A percentile compares a stretch with the other conserved stretches of the same genome.
Conservation (phyloP, 768 basidiomycete species). For the Lenzites betulinus region DNA sequence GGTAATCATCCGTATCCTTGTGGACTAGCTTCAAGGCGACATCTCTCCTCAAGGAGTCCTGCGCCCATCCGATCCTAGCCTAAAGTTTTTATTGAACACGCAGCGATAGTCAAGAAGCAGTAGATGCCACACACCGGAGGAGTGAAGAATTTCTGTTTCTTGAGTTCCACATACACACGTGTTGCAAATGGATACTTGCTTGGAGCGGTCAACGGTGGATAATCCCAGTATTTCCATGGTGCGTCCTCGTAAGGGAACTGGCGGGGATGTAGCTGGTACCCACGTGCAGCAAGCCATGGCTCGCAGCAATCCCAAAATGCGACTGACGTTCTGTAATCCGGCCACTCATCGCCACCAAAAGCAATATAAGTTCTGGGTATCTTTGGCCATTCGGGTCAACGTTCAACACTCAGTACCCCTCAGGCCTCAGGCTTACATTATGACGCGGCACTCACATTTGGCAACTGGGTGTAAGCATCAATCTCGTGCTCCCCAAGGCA, state of each 20-base stretch:
- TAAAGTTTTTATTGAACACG: too few species aligned
- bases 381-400: too few species aligned
- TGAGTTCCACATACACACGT: background rate
- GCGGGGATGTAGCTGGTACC: background rate
- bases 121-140: background rate
- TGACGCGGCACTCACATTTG: too few species aligned
- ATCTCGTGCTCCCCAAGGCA: too few species aligned
- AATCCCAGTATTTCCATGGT: background rate
- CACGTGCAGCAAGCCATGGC: background rate
- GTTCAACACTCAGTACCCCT: too few species aligned
- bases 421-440: too few species aligned
- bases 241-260: background rate
- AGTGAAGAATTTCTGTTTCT: background rate
- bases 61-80: background rate
- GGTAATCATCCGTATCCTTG: background rate
- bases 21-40: background rate
- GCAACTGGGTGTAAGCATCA: too few species aligned
- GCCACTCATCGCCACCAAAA: too few species aligned
- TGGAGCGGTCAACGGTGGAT: background rate
- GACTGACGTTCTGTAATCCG: background rate
- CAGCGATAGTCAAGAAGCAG: background rate
- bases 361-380: too few species aligned
- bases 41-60: background rate
- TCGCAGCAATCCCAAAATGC: background rate
- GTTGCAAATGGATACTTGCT: background rate